These are phyloP conservation scores for Podaxis carcinomalis DNA, from an alignment of 768 basidiomycete genomes.

Conservation along the genomic window DNA sequence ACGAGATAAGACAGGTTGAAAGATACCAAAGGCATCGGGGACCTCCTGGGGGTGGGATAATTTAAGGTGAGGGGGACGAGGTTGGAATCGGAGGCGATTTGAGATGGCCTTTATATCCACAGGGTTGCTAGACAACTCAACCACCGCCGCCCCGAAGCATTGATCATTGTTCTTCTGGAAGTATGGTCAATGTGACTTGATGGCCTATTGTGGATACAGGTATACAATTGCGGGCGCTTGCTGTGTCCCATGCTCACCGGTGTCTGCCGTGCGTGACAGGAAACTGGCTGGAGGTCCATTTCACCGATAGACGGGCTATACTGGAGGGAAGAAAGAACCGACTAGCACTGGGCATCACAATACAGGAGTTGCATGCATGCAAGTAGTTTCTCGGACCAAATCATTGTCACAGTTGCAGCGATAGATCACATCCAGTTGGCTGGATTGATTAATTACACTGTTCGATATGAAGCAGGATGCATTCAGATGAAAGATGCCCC, in stretches of 20 bases:
- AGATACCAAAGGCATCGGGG: conserved; percentile 21
- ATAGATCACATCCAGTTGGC: too few species aligned
- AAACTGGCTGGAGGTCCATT: neutral
- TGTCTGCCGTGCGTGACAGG: neutral
- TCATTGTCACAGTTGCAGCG: too few species aligned
- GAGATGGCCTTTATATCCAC: neutral
- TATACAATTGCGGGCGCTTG: neutral
- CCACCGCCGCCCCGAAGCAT: neutral
- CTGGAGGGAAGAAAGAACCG: neutral
- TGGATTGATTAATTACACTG: too few species aligned
- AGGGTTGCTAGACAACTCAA: neutral
- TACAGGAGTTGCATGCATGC: too few species aligned
- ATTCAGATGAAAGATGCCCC: too few species aligned
- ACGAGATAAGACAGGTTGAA: conserved; percentile 50
- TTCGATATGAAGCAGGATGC: too few species aligned
- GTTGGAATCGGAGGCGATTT: neutral
- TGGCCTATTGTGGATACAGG: neutral
- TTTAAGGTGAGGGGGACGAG: neutral
- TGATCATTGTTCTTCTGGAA: conserved; percentile 8
- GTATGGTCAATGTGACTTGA: neutral
- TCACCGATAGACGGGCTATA: neutral
- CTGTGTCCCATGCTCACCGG: neutral
- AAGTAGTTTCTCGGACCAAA: too few species aligned
- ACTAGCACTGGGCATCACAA: neutral
- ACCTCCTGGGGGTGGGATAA: too few species aligned